These are phyloP conservation scores for Lobulomyces angularis DNA, from an alignment of 192 early-diverging fungal genomes.

Conservation along the genomic window DNA sequence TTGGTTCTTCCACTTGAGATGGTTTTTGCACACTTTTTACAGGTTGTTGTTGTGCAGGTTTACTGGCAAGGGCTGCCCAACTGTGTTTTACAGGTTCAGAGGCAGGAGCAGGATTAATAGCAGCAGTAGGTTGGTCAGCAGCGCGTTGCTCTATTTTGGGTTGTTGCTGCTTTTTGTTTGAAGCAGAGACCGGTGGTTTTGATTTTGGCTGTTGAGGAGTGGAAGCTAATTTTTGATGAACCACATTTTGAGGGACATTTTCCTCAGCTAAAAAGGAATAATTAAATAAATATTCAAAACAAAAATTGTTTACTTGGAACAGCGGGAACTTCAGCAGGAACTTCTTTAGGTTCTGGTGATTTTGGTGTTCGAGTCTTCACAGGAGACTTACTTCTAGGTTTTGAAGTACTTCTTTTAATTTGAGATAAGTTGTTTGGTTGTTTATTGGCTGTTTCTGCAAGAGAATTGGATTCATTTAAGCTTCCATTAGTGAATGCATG, in stretches of 20 bases:
- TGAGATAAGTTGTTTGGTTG: too few relatives aligned
- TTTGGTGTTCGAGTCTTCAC: too few relatives aligned
- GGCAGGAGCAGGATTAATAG: slow-evolving; percentile 7
- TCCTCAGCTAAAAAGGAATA: too few relatives aligned
- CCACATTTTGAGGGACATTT: slow-evolving; percentile 8
- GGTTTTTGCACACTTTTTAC: background rate
- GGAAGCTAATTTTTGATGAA: too few relatives aligned
- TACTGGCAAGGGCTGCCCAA: background rate
- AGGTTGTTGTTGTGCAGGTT: background rate
- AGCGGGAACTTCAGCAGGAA: too few relatives aligned
- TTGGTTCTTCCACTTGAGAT: background rate
- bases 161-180: slow-evolving; percentile 7
- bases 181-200: slow-evolving; percentile 12
- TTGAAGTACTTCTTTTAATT: too few relatives aligned
- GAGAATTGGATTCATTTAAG: background rate
- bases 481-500: slow-evolving; percentile 11
- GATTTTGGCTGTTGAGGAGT: slow-evolving; percentile 11
- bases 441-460: too few relatives aligned
- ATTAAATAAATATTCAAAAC: too few relatives aligned
- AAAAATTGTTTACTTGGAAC: too few relatives aligned
- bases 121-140: slow-evolving; percentile 15
- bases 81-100: slow-evolving; percentile 10
- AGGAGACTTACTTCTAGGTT: too few relatives aligned
- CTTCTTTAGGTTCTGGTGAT: too few relatives aligned
- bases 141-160: slow-evolving; percentile 9